These are phyloP conservation scores for Podospora conica DNA, from an alignment of 495 filamentous ascomycete genomes.

Conservation along the genomic window DNA sequence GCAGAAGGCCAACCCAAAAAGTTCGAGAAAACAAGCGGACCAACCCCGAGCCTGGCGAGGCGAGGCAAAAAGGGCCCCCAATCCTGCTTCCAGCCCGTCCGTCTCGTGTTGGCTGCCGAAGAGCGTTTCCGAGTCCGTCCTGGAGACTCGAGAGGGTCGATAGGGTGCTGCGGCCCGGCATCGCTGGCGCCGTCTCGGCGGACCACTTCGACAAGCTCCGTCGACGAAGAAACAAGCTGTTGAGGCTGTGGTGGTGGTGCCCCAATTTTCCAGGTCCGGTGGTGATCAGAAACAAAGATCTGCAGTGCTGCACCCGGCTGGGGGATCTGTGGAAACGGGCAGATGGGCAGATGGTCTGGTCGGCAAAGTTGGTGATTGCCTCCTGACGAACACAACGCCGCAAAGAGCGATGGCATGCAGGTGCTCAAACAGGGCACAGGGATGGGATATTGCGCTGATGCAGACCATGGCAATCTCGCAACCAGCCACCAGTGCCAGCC, in stretches of 20 bases:
- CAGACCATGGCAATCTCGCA: background rate
- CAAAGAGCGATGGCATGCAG: constrained; percentile 5
- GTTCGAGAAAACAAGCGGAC: constrained; percentile 17
- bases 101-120: background rate
- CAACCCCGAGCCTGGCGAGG: constrained; percentile 1
- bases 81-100: background rate
- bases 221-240: no score
- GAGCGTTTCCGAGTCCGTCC: background rate
- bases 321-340: background rate
- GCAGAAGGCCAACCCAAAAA: constrained; percentile 21
- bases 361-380: constrained; percentile 10
- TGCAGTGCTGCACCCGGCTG: constrained; percentile 1
- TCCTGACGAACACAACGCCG: background rate
- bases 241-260: no score
- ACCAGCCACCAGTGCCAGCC: background rate
- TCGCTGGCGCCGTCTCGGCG: background rate
- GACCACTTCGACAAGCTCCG: no score
- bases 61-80: constrained; percentile 2
- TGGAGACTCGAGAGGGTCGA: background rate
- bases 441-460: constrained; percentile 8
- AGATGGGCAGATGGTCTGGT: constrained; percentile 3
- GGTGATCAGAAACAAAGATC: constrained; percentile 11
- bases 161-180: background rate
- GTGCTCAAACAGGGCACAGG: constrained; percentile 2
- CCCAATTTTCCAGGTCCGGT: no score